These are phyloP conservation scores for Pichia sp. DNA, from an alignment of 1,139 yeast species.

Conservation along the genomic window DNA sequence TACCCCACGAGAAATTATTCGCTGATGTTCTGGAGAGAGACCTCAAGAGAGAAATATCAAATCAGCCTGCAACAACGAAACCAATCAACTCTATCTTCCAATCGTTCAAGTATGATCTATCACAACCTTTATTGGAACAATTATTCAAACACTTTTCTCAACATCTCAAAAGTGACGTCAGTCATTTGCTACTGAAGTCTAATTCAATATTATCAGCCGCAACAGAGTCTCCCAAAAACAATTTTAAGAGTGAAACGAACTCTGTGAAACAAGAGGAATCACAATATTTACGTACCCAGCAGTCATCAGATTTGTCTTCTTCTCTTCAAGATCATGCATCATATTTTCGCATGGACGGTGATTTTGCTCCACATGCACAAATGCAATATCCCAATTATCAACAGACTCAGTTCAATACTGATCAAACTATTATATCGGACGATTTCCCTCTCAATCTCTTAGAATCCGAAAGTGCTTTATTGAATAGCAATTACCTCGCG, in stretches of 20 bases:
- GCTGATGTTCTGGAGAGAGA: constrained; percentile 94
- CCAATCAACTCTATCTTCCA: constrained; percentile 57
- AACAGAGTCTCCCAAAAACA: neutral
- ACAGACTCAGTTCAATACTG: no score
- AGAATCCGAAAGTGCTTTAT: no score
- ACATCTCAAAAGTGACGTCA: constrained; percentile 17
- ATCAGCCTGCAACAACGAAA: constrained; percentile 54
- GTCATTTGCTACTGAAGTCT: constrained; percentile 6
- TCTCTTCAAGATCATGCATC: no score
- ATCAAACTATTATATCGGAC: no score
- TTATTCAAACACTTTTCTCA: constrained; percentile 36
- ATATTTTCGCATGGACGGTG: no score
- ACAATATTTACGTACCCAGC: no score
- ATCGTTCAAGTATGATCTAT: constrained; percentile 46
- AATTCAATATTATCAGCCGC: neutral
- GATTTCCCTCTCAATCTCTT: neutral
- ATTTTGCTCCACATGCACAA: no score
- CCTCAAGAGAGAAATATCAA: constrained; percentile 62
- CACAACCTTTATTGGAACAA: constrained; percentile 41
- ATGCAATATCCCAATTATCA: no score
- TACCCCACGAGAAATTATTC: constrained; percentile 88
- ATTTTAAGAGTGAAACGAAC: no score
- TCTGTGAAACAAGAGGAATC: no score
- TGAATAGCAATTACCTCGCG: no score
- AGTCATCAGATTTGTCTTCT: constrained; percentile 11